Percentiles rank a stretch among this genome's conserved stretches.
These are phyloP conservation scores for Colletotrichum gloeosporioides DNA, from an alignment of 2,329 filamentous ascomycete genomes.

Conservation along the genomic window DNA sequence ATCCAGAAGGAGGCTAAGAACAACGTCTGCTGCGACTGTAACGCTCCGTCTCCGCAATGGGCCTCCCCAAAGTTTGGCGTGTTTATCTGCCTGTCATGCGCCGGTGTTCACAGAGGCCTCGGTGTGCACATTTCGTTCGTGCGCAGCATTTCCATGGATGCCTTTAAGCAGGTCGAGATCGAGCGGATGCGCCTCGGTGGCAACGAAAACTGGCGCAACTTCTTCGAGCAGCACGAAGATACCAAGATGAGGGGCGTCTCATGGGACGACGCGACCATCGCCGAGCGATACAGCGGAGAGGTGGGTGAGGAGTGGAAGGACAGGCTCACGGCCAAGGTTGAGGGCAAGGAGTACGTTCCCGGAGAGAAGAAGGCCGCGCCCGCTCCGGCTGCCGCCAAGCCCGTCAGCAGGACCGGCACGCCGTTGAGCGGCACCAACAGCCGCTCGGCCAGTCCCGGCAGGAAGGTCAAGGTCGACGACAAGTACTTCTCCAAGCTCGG, in stretches of 20 bases:
- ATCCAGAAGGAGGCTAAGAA: conserved; percentile 93
- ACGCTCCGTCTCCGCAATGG: conserved; percentile 97
- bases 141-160: conserved; percentile 97
- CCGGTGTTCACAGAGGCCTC: conserved; percentile 90
- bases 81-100: conserved; percentile 97
- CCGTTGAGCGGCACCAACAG: conserved; percentile 44
- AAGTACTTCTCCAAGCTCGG: conserved; percentile 89
- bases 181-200: conserved; percentile 92
- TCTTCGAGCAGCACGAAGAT: conserved; percentile 78
- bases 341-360: conserved; percentile 84
- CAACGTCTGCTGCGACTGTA: conserved; percentile 92
- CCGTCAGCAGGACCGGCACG: conserved; percentile 43
- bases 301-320: conserved; percentile 97
- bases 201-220: conserved; percentile 84
- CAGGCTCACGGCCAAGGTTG: conserved; percentile 83
- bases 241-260: conserved; percentile 71
- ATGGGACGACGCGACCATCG: conserved; percentile 89
- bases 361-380: conserved; percentile 62
- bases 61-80: conserved; percentile 96
- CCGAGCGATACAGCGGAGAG: conserved; percentile 87
- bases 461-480: conserved; percentile 75
- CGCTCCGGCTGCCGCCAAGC: conserved; percentile 32
- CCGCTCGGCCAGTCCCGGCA: conserved; percentile 45
- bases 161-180: conserved; percentile 92
- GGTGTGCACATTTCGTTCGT: conserved; percentile 99